Base-by-base conservation (phyloP, 129 eudicot species). In the Rutidosis leptorrhynchoides region DNA sequence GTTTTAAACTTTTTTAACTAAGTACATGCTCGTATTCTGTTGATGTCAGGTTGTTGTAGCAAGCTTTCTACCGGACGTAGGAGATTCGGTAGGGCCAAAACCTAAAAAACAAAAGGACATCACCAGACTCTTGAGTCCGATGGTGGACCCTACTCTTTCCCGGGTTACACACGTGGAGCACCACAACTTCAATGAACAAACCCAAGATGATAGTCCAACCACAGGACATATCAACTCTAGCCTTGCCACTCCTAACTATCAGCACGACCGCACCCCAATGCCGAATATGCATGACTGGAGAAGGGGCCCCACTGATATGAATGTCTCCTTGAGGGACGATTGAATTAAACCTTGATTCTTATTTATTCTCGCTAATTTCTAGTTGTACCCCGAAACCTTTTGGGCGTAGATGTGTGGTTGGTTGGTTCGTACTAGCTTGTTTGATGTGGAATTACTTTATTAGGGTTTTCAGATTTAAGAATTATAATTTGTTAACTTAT, bases 41-140 rank as follows among this genome's bases (percentile, higher is more conserved):
- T 35, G 57, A n/a, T 62, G 28, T 73, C 84, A 89, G 96, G 83
- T 86, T 21, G 83, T 81, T 28, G 82, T 87, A 3, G 92, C 80
- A 16, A 87, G 97, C 72, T 87, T 87, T 53, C 72, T 87, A 51
- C 86, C 87, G 4, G 78, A 21, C 17, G 69, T 51, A 42, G 65
- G 63, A 71, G 78, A 54, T 16, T 22, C 77, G 7, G 26, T 69
- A 1, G 84, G 68, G 27, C 77, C 68, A 24, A 64, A 69, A 30
- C 71, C 61, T 45, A 60, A 22, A 40, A 75, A 42, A 58, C 70
- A 27, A 10, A 62, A 68, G 11, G 30, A 25, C 7, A 7, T 5
- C 9, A 42, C 32, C 3, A 30, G 66, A 56, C 66, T 24, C 48
- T 42, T 51, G 19, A 49, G 72, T 7, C 32, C 64, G 17, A n/a